Conservation (phyloP, 202 grass and related monocot species). For the Saccharum hybrid region DNA sequence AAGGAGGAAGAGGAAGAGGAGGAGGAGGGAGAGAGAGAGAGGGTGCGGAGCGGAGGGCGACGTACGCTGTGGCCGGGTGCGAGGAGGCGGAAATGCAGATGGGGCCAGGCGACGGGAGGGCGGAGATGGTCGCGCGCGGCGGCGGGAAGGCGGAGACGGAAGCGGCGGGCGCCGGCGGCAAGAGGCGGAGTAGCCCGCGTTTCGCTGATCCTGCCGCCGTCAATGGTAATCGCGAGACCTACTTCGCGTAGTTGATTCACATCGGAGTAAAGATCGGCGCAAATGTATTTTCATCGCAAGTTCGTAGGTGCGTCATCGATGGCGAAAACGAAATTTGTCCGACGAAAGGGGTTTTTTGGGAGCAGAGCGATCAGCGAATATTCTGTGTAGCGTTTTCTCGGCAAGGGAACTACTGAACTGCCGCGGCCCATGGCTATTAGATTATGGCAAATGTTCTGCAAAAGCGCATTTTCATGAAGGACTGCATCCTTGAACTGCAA, state of each 20-base stretch:
- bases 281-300: neutral
- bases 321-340: neutral
- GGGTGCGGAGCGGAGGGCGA: neutral
- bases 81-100: neutral
- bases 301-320: neutral
- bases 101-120: neutral
- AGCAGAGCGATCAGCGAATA: neutral
- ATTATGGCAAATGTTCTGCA: neutral
- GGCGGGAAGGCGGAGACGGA: neutral
- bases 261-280: neutral
- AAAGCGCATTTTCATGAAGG: neutral
- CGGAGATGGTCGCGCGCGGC: neutral
- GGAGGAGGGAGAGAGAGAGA: no score
- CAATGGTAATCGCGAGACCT: neutral
- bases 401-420: neutral
- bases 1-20: no score
- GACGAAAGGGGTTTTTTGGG: neutral
- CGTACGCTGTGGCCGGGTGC: neutral
- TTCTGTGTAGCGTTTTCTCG: slow-evolving; percentile 13
- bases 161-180: neutral
- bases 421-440: neutral
- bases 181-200: neutral
- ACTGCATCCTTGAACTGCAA: neutral
- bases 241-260: neutral
- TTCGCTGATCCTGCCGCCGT: neutral